Base-by-base conservation (phyloP, 164 flowering plant species). In the Platanus orientalis region DNA sequence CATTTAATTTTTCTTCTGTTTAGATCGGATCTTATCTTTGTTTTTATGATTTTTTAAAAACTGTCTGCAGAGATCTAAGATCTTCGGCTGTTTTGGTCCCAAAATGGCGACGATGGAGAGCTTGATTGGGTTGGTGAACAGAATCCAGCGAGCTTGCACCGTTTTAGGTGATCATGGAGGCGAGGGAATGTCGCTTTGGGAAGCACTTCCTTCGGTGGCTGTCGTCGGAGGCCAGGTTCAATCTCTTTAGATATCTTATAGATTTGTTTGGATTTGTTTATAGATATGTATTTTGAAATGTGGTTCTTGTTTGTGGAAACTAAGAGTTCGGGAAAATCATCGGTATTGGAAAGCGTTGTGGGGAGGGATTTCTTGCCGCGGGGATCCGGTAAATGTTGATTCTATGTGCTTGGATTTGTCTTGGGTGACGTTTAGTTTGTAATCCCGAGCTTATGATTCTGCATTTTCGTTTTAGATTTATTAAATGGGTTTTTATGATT, bases 361-460 rank as follows among this genome's bases (percentile, higher is more conserved):
- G 99, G 97, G 57, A 83, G 99, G 53, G 99, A 95, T 81, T 95
- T 95, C 71, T 76, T 95, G 54, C 99, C 99, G 71, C 97, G 97
- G 69, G 99, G 99, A 83, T 95, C 99, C 39, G 97, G 97, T 95
- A 89, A 68, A 47, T 63, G 30, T 63, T 7, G 11, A 56, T 63
- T 72, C 45, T 16, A 1, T 7, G 14, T 24, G 27, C 59, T 58
- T 60, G 32, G 27, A 57, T 17, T 58, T 53, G 29, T 23, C 10
- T 9, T 30, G 24, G 32, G 10, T 21, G n/a, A n/a, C n/a, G n/a
- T 12, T 12, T 4, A 27, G 30, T 58, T 7, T 44, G 12, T 17
- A 25, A 26, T 59, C 2, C 44, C 21, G 5, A 26, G 3, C 23
- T 0, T 21, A 12, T 26, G 10, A 39, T 24, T 40, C 23, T 17